A percentile compares a stretch with the other conserved stretches of the same genome.
Conservation (phyloP, 305 asterid genomes). For the Solanum hybrid region DNA sequence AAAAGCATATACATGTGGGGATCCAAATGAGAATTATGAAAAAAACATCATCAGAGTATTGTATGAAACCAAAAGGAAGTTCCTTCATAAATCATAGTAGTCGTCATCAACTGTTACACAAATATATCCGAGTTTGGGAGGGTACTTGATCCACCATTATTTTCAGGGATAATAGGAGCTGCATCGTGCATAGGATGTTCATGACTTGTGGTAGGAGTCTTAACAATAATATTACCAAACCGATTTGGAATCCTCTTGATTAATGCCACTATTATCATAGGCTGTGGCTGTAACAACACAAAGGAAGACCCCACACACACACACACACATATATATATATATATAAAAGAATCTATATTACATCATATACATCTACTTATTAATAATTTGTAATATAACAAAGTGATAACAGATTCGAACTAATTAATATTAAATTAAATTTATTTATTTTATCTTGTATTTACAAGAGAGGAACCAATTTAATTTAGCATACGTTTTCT, state of each 20-base stretch:
- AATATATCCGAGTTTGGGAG: not conserved
- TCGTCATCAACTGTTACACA: not conserved
- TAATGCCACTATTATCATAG: not conserved
- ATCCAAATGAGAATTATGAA: not conserved
- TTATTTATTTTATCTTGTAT: too few species aligned
- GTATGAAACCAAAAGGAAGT: not conserved
- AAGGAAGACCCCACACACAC: not conserved
- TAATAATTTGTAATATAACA: too few species aligned
- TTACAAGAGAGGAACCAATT: too few species aligned
- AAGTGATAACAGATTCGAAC: too few species aligned
- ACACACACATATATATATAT: too few species aligned
- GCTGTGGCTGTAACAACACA: not conserved
- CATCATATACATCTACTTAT: too few species aligned
- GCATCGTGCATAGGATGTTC: not conserved
- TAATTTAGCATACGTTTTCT: too few species aligned
- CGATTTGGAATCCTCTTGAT: not conserved
- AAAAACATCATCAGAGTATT: not conserved
- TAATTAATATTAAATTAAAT: too few species aligned
- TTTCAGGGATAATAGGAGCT: not conserved
- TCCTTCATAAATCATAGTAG: not conserved
- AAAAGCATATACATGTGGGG: not conserved
- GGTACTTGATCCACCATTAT: not conserved
- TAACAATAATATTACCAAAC: not conserved
- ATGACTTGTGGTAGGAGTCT: not conserved
- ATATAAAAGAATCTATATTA: too few species aligned